phyloP scores from a whole-genome alignment of 129 eudicot genomes.

The Daucus carota region DNA sequence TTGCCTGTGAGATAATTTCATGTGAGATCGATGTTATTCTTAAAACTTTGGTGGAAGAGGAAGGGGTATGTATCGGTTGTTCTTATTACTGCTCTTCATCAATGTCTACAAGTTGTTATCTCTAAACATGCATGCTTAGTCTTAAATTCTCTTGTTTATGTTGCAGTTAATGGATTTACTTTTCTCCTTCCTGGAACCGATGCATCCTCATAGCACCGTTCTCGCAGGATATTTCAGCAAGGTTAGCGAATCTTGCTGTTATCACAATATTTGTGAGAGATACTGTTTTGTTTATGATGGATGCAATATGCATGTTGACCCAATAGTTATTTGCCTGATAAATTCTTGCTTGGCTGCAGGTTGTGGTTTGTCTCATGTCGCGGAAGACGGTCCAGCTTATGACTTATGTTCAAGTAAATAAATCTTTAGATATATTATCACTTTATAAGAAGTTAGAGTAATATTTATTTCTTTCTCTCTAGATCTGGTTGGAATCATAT shows the following conservation, averaged over 20 bases:
- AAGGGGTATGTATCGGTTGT: slow-evolving; percentile 19
- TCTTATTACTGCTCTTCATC: neutral
- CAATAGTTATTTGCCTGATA: neutral
- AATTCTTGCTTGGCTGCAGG: slow-evolving; percentile 21
- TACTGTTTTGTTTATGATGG: slow-evolving; percentile 4
- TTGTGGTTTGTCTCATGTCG: slow-evolving; percentile 57
- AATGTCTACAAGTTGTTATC: slow-evolving; percentile 3
- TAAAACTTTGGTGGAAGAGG: slow-evolving; percentile 36
- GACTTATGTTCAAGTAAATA: slow-evolving; percentile 55
- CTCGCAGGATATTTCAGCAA: slow-evolving; percentile 81
- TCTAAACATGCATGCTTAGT: neutral
- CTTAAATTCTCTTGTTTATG: slow-evolving; percentile 5
- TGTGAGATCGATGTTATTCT: slow-evolving; percentile 35
- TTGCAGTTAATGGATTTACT: slow-evolving; percentile 69
- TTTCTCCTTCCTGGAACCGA: slow-evolving; percentile 77
- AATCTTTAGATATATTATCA: neutral
- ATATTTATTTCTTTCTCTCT: neutral
- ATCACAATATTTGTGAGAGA: neutral
- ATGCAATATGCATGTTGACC: neutral
- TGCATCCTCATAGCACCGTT: slow-evolving; percentile 51
- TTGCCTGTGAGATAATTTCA: slow-evolving; percentile 34
- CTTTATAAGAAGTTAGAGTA: neutral
- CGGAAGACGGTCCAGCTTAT: slow-evolving; percentile 52
- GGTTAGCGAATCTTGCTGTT: slow-evolving; percentile 17
- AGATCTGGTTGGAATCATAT: neutral